Conservation (phyloP, 495 filamentous ascomycete species). For the Astrothelium macrocarpum region DNA sequence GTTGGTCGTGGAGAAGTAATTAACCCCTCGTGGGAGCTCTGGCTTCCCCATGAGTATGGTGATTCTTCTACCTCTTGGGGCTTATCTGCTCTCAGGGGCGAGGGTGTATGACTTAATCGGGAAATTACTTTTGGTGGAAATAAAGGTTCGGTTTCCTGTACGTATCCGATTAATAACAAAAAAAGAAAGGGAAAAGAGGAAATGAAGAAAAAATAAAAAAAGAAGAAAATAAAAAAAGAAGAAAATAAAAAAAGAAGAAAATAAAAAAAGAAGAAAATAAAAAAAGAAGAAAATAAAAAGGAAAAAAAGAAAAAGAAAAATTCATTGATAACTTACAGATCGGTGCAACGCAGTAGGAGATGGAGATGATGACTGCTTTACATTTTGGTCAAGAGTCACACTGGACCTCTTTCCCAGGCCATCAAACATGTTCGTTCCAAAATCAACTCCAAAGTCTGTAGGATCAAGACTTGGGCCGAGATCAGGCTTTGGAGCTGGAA, state of each 20-base stretch:
- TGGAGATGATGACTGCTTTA: conserved; percentile 6
- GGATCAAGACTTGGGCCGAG: conserved; percentile 19
- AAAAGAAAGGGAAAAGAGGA: too few species aligned
- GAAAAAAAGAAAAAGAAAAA: too few species aligned
- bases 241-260: too few species aligned
- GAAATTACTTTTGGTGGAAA: conserved; percentile 18
- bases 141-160: conserved; percentile 24
- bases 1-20: conserved; percentile 10
- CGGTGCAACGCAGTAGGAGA: conserved; percentile 10
- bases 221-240: too few species aligned
- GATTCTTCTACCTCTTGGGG: conserved; percentile 22
- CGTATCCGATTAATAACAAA: conserved; percentile 7
- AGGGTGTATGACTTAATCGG: conserved; percentile 16
- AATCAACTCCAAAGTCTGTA: conserved; percentile 23
- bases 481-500: conserved; percentile 27
- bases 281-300: too few species aligned
- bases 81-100: conserved; percentile 20
- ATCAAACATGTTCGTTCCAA: conserved; percentile 28
- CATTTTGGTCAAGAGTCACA: conserved; percentile 8
- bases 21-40: conserved; percentile 22
- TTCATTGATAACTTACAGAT: conserved; percentile 16
- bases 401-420: conserved; percentile 16
- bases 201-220: too few species aligned
- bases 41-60: conserved; percentile 25
- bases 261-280: too few species aligned